Evolutionary conservation across 805 yeast genomes (phyloP).

Genomic region (Lipomyces japonicus): DNA sequence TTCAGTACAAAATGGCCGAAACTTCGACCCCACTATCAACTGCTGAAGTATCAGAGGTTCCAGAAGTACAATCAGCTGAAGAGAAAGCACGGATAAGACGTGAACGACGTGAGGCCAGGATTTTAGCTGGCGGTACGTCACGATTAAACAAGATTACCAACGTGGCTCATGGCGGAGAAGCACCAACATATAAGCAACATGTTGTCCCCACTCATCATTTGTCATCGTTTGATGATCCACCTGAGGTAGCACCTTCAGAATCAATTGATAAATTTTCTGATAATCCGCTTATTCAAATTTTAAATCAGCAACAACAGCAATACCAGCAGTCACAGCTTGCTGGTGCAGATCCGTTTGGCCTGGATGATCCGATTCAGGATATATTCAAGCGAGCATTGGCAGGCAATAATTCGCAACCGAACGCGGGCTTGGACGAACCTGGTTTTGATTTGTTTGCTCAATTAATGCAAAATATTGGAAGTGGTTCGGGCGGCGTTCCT

Average conservation of each 20-base stretch:
- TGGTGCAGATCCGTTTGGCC: background rate
- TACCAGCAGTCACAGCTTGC: background rate
- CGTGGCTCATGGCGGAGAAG: conserved; percentile 3
- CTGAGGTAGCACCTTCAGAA: conserved; percentile 6
- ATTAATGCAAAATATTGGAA: background rate
- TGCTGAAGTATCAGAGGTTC: too few relatives aligned
- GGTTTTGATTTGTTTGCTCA: background rate
- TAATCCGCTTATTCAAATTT: conserved; percentile 4
- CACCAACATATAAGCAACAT: background rate
- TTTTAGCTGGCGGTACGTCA: conserved; percentile 26
- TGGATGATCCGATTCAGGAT: conserved; percentile 5
- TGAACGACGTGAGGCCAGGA: conserved; percentile 30
- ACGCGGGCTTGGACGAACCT: background rate
- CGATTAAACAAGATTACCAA: conserved; percentile 28
- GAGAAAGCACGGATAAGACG: conserved; percentile 30
- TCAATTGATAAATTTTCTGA: background rate
- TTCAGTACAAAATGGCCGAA: too few relatives aligned
- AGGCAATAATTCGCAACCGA: background rate
- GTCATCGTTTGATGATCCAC: conserved; percentile 15
- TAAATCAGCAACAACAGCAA: background rate
- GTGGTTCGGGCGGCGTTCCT: background rate
- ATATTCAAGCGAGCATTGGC: conserved; percentile 7
- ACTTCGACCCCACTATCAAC: too few relatives aligned
- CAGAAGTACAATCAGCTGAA: conserved; percentile 12
- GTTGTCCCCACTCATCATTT: background rate